Conservation (phyloP, 2,329 filamentous ascomycete species). For the Colletotrichum lindemuthianum region DNA sequence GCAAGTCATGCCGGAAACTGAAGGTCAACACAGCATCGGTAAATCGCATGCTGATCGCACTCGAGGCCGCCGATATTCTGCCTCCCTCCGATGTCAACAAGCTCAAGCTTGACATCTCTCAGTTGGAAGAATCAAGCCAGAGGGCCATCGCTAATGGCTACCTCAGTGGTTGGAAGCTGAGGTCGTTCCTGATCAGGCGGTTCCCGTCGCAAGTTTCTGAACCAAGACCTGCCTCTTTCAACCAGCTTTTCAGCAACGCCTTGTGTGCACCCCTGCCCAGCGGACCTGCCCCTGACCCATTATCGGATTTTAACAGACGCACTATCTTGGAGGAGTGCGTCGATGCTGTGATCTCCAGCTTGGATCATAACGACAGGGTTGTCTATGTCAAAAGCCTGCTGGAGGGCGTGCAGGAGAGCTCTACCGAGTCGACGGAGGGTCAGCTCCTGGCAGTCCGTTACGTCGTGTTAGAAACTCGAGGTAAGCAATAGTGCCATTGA, state of each 20-base stretch:
- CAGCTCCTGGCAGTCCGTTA: constrained; percentile 57
- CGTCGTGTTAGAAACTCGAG: constrained; percentile 52
- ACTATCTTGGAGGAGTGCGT: constrained; percentile 46
- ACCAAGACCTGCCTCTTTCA: constrained; percentile 47
- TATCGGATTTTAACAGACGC: constrained; percentile 23
- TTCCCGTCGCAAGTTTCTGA: constrained; percentile 46
- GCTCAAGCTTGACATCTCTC: constrained; percentile 44
- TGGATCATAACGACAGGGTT: constrained; percentile 46
- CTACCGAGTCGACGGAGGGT: constrained; percentile 39
- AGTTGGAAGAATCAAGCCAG: constrained; percentile 48
- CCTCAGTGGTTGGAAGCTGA: constrained; percentile 56
- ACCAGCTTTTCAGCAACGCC: constrained; percentile 32
- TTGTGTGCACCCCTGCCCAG: constrained; percentile 10
- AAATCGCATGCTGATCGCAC: constrained; percentile 27
- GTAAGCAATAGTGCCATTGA: constrained; percentile 40
- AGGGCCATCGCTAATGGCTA: constrained; percentile 48
- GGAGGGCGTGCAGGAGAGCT: constrained; percentile 8
- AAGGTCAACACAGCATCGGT: constrained; percentile 18
- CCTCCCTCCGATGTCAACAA: constrained; percentile 44
- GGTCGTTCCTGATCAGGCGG: constrained; percentile 53
- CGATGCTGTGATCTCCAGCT: constrained; percentile 44
- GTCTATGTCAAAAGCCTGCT: constrained; percentile 53
- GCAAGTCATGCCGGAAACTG: constrained; percentile 22
- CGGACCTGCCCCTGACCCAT: constrained; percentile 18
- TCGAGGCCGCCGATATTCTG: constrained; percentile 42